Percentiles rank a stretch among this genome's conserved stretches.
Evolutionary conservation across 352 stramenopile genomes (phyloP).

Genomic region (Thalassiosira mediterranea): DNA sequence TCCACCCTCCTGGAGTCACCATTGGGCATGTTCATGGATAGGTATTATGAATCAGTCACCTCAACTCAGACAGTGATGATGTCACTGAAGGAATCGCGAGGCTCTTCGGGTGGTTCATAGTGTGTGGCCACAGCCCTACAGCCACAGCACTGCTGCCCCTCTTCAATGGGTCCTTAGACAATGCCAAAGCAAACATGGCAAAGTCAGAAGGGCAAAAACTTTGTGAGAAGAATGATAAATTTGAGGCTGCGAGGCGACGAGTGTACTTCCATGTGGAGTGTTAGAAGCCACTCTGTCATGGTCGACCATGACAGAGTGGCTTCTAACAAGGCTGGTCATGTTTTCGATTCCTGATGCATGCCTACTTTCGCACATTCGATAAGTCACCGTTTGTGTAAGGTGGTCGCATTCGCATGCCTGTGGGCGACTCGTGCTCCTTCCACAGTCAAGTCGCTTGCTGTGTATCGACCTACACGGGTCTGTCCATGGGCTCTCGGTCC

Average conservation of each 20-base stretch:
- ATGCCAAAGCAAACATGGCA: constrained; percentile 7
- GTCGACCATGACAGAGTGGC: too few species aligned
- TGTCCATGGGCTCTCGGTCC: too few species aligned
- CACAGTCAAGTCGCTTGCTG: too few species aligned
- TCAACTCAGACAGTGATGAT: constrained; percentile 20
- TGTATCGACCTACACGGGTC: too few species aligned
- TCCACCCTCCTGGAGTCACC: constrained; percentile 33
- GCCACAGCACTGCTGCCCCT: constrained; percentile 12
- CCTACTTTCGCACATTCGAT: too few species aligned
- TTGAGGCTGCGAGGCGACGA: neutral
- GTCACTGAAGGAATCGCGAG: constrained; percentile 3
- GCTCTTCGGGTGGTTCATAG: constrained; percentile 18
- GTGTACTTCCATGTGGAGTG: constrained; percentile 11
- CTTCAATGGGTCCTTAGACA: constrained; percentile 20
- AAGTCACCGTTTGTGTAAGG: too few species aligned
- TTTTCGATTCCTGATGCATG: too few species aligned
- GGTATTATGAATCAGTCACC: constrained; percentile 17
- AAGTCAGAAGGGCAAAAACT: neutral
- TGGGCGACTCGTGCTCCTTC: too few species aligned
- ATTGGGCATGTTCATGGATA: constrained; percentile 29
- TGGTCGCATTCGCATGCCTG: too few species aligned
- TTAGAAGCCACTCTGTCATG: too few species aligned
- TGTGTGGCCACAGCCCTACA: constrained; percentile 7
- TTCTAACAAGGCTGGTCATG: too few species aligned
- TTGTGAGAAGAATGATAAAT: neutral